Conservation (phyloP, 768 basidiomycete species). For the Kwoniella shandongensis region DNA sequence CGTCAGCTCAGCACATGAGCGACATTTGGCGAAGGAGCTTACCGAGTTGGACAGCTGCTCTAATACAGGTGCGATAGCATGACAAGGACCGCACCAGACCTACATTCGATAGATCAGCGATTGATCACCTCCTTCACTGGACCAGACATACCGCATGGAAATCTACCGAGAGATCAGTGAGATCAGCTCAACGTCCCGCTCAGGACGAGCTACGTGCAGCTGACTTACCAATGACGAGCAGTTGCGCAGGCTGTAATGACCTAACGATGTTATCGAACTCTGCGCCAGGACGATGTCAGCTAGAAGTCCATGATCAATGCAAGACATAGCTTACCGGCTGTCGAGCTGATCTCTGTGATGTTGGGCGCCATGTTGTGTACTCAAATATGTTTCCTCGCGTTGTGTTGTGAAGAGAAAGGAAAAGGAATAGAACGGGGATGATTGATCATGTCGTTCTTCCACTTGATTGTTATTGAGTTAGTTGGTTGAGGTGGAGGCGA, state of each 20-base stretch:
- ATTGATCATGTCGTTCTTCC: neutral
- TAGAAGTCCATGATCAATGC: neutral
- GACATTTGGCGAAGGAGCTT: neutral
- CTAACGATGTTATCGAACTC: conserved; percentile 48
- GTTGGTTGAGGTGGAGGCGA: neutral
- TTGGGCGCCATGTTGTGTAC: conserved; percentile 36
- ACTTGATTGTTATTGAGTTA: neutral
- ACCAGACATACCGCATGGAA: conserved; percentile 42
- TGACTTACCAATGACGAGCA: conserved; percentile 48
- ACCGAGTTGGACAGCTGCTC: conserved; percentile 44
- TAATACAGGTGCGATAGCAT: conserved; percentile 49
- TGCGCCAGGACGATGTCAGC: conserved; percentile 10
- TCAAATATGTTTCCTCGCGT: too few relatives aligned
- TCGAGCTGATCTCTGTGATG: conserved; percentile 43
- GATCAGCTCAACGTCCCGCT: neutral
- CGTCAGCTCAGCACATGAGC: neutral
- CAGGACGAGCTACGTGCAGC: neutral
- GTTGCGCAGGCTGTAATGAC: conserved; percentile 34
- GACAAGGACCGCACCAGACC: conserved; percentile 49
- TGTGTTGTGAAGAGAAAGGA: too few relatives aligned
- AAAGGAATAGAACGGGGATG: neutral
- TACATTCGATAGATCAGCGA: conserved; percentile 6
- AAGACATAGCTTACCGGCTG: conserved; percentile 21
- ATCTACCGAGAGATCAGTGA: conserved; percentile 27
- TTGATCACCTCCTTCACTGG: neutral